These are phyloP conservation scores for Dactylellina haptotyla DNA, from an alignment of 2,329 filamentous ascomycete species.

Conservation along the genomic window DNA sequence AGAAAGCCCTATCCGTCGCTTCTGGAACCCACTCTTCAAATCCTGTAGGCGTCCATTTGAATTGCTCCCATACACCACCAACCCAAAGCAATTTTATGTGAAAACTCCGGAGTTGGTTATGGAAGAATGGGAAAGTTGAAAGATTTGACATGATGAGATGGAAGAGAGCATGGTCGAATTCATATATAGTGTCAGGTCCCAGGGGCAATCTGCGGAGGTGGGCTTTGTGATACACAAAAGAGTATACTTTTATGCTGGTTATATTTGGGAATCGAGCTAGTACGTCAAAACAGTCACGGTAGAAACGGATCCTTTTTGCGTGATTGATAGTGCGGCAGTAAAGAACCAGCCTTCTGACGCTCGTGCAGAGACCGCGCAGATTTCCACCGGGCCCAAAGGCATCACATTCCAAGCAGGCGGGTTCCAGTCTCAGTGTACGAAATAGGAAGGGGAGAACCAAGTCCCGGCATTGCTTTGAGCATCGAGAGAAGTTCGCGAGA, in stretches of 20 bases:
- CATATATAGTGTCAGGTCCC: not conserved
- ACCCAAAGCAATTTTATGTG: too few relatives aligned
- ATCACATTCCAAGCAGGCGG: not conserved
- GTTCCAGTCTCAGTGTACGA: not conserved
- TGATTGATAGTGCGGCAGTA: not conserved
- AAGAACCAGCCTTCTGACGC: not conserved
- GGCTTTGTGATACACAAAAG: not conserved
- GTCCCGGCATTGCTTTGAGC: not conserved
- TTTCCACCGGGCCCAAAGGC: not conserved
- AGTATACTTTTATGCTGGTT: not conserved
- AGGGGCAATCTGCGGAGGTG: not conserved
- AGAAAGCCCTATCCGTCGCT: not conserved
- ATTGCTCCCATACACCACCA: not conserved
- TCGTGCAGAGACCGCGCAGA: not conserved
- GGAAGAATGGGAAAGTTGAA: not conserved
- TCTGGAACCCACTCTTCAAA: not conserved
- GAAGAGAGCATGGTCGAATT: not conserved
- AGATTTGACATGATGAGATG: not conserved
- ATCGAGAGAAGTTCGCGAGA: not conserved
- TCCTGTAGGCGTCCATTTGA: not conserved
- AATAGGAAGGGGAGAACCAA: not conserved
- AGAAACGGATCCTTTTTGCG: not conserved
- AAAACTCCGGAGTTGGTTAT: not conserved
- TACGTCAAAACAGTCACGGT: not conserved
- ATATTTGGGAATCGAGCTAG: not conserved